Base-by-base conservation (phyloP, 352 stramenopile species). In the Globisporangium nunn region DNA sequence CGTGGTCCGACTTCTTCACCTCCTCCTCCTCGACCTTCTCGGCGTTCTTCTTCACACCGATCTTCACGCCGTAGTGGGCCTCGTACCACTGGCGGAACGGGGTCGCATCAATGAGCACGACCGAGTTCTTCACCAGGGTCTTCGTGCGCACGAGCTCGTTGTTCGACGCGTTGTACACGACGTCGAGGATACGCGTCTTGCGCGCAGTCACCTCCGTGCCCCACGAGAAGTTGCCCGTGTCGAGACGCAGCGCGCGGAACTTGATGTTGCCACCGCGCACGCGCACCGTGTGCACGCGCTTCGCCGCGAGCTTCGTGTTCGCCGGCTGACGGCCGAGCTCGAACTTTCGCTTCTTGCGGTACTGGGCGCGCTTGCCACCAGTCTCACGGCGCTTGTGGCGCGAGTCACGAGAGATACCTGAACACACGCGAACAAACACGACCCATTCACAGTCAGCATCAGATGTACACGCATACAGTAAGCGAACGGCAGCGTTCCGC, bases 121-220 rank as follows among this genome's bases (percentile, higher is more conserved):
- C 98, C 60, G 91, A 87, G 68, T 96, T 96, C 92, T 99, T 99
- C 51, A 99, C 97, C 35, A 99, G 81, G 33, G 98, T 99, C 91
- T 99, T 99, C 70, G 98, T 99, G 80, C 98, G 95, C 61, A 99
- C 97, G 64, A 99, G 88, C 74, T 99, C 98, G 88, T 99, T 99
- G 95, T 99, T 99, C 67, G 97, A 99, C 52, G 97, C 93, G 81
- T 99, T 99, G 96, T 99, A 99, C 29, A 98, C 92, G 29, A 99
- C 97, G 77, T 99, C 97, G 40, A 99, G 84, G 58, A 99, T 97
- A 94, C 96, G 95, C 53, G 98, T 98, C 91, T 99, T 99, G 71
- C 96, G 91, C 47, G 97, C 97, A 66, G 87, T 93, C 23, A 97
- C 93, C 78, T 99, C 96, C 61, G 93, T 98, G 68, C 96, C 96